Evolutionary conservation across 257 asterid species (phyloP), one percentile per base, ranked within the genome.

Genomic region (Salvia miltiorrhiza): DNA sequence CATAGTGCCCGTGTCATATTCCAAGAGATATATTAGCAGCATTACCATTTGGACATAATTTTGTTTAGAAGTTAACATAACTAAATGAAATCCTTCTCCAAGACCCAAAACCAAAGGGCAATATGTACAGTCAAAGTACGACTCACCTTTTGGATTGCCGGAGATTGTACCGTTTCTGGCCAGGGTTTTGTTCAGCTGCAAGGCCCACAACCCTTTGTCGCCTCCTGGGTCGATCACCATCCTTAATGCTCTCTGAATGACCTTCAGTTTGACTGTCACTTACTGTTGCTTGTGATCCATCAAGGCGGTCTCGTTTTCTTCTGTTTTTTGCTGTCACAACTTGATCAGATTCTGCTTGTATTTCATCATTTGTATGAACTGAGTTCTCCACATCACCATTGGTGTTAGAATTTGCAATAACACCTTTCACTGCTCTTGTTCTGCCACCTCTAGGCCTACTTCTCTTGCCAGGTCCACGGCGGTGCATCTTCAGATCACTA

Each of bases 161-260:
- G 76, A 93, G 95, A 81, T 93, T 90, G 88, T 93, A 93, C 39
- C 96, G 89, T 50, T 80, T 87, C 81, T 84, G 94, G 58, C 73
- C 88, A 74, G 70, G 50, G 71, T 53, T 70, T 73, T 78, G 90
- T 16, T 80, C 90, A 65, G 79, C 70, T 9, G 7, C 55, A 14
- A 24, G 40, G 24, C 37, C 68, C 13, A 77, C 81, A 70, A 74
- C 84, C 65, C 78, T 85, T 58, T 86, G 96, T 47, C 88, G 85
- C 84, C 95, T 86, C 84, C 70, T 91, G 62, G 87, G 86, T 14
- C 82, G 93, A 58, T 76, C 85, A 65, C 86, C 85, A 66, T 76
- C 90, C 43, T 80, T 65, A 39, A 82, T 67, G 72, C 92, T 81
- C 73, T 83, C 96, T 0, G 96, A 88, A 28, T 80, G 84, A 63